phyloP scores from a whole-genome alignment of 495 filamentous ascomycete species.

The Aspergillus funiculosus region DNA sequence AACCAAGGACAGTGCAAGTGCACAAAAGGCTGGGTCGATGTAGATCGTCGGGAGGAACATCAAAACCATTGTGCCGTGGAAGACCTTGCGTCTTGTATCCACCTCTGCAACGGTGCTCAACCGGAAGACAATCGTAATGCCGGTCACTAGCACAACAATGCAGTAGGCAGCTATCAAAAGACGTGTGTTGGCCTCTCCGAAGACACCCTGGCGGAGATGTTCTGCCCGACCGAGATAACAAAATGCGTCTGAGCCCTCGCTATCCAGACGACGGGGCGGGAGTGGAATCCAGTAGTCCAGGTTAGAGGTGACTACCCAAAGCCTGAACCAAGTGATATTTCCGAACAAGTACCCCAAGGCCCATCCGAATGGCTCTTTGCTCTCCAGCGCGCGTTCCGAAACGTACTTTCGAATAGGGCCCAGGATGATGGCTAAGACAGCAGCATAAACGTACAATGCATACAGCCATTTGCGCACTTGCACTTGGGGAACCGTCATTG shows the following conservation, averaged over 20 bases:
- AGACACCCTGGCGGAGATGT: constrained; percentile 46
- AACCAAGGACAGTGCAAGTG: constrained; percentile 67
- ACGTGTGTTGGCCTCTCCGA: constrained; percentile 78
- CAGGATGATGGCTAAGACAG: constrained; percentile 59
- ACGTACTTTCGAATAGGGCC: constrained; percentile 67
- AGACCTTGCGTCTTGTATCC: constrained; percentile 96
- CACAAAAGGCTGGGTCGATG: constrained; percentile 76
- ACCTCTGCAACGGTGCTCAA: constrained; percentile 72
- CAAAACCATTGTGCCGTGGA: constrained; percentile 95
- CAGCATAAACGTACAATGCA: constrained; percentile 67
- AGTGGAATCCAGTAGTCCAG: constrained; percentile 73
- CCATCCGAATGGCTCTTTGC: constrained; percentile 84
- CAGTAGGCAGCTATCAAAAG: constrained; percentile 72
- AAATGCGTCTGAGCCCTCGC: constrained; percentile 22
- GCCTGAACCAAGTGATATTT: constrained; percentile 61
- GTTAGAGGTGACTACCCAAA: constrained; percentile 57
- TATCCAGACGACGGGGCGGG: constrained; percentile 48
- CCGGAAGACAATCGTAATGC: constrained; percentile 65
- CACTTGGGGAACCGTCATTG: constrained; percentile 74
- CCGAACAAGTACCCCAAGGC: constrained; percentile 85
- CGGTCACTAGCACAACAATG: constrained; percentile 57
- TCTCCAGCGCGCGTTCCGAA: constrained; percentile 55
- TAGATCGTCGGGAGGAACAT: constrained; percentile 87
- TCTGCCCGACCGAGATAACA: constrained; percentile 54
- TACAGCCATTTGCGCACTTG: constrained; percentile 74